These are phyloP conservation scores for Trametes gibbosa DNA, from an alignment of 768 basidiomycete species.

Conservation along the genomic window DNA sequence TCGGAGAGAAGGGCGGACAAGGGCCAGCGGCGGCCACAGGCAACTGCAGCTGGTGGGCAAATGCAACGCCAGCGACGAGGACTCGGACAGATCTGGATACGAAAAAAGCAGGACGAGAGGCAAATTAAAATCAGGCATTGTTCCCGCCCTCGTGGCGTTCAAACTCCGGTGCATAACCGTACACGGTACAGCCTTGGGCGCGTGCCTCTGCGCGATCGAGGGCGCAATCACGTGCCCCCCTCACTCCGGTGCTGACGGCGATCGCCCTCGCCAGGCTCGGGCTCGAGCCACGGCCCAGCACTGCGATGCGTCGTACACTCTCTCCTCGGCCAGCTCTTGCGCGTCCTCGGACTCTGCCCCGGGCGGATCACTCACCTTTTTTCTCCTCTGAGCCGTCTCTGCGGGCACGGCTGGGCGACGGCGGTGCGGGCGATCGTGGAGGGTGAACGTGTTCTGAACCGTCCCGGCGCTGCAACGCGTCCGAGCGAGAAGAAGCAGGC, in stretches of 20 bases:
- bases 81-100: slow-evolving; percentile 4
- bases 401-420: background rate
- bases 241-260: background rate
- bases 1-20: slow-evolving; percentile 7
- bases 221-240: slow-evolving; percentile 8
- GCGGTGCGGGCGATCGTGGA: background rate
- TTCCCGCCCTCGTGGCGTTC: slow-evolving; percentile 20
- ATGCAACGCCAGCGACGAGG: slow-evolving; percentile 14
- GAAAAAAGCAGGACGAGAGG: slow-evolving; percentile 9
- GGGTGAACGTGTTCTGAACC: too few relatives aligned
- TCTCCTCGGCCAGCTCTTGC: slow-evolving; percentile 6
- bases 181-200: background rate
- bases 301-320: too few relatives aligned
- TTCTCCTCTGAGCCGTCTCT: background rate
- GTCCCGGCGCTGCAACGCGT: background rate
- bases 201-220: slow-evolving; percentile 9
- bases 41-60: slow-evolving; percentile 1
- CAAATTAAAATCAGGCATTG: slow-evolving; percentile 11
- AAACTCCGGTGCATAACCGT: slow-evolving; percentile 18
- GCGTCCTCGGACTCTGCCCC: background rate
- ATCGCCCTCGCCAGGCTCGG: background rate
- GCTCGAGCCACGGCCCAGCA: too few relatives aligned
- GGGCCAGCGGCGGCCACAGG: slow-evolving; percentile 2
- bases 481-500: background rate
- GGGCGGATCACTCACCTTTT: slow-evolving; percentile 3